Percentiles rank a stretch among this genome's conserved stretches.
phyloP scores from a whole-genome alignment of 148 eudicot genomes.

The Rhododendron ovatum region DNA sequence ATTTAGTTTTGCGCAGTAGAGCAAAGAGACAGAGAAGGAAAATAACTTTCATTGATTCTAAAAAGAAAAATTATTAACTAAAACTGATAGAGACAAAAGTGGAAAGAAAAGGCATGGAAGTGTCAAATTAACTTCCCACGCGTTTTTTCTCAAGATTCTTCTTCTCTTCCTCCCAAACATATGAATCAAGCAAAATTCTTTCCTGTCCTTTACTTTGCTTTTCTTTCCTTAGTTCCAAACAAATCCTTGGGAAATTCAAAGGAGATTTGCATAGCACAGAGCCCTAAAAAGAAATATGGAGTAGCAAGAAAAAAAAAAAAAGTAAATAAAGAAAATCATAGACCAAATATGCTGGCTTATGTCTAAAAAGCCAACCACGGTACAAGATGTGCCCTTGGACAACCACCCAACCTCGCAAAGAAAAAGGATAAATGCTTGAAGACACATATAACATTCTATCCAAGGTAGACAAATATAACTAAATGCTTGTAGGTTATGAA shows the following conservation, averaged over 20 bases:
- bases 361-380: neutral
- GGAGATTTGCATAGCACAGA: neutral
- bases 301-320: slow-evolving; percentile 41
- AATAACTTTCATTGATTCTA: neutral
- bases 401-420: neutral
- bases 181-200: neutral
- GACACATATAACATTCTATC: neutral
- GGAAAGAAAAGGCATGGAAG: neutral
- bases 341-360: neutral
- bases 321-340: slow-evolving; percentile 40
- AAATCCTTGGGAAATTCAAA: neutral
- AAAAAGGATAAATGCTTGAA: neutral
- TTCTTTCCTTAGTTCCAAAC: neutral
- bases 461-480: neutral
- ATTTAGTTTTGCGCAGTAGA: too few relatives aligned
- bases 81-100: neutral
- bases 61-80: neutral
- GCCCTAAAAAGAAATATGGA: neutral
- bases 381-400: neutral
- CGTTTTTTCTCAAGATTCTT: neutral
- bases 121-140: too few relatives aligned
- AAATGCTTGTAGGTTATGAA: neutral
- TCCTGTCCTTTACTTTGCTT: neutral
- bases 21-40: neutral
- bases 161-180: neutral